These are phyloP conservation scores for Gymnopus androsaceus DNA, from an alignment of 1,284 basidiomycete species.

Conservation along the genomic window DNA sequence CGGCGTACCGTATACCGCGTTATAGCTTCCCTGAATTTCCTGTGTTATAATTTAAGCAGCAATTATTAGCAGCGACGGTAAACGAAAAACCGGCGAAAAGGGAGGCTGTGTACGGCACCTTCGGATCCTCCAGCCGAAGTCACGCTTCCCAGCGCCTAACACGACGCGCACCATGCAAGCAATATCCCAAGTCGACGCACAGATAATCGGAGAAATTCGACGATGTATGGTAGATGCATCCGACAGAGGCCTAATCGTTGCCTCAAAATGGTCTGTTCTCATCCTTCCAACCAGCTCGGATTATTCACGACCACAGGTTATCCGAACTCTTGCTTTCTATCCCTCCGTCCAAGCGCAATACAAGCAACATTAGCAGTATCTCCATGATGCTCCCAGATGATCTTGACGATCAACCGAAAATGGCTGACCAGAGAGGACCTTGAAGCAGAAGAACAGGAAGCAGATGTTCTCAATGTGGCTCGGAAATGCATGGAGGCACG, in stretches of 20 bases:
- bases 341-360: conserved; percentile 9
- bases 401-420: background rate
- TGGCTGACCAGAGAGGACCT: conserved; percentile 1
- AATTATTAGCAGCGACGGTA: too few species aligned
- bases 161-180: background rate
- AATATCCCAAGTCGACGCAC: conserved; percentile 9
- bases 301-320: conserved; percentile 8
- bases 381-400: background rate
- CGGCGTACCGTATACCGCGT: conserved; percentile 5
- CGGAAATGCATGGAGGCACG: conserved; percentile 16
- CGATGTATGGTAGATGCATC: conserved; percentile 7
- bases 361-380: background rate
- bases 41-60: background rate
- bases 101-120: too few species aligned
- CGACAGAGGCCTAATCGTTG: conserved; percentile 11
- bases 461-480: conserved; percentile 12
- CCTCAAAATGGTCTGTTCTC: conserved; percentile 13
- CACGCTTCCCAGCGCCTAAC: too few species aligned
- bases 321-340: conserved; percentile 15
- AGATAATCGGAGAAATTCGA: conserved; percentile 11
- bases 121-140: too few species aligned
- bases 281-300: background rate
- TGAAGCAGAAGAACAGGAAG: conserved; percentile 10
- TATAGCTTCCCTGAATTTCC: background rate
- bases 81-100: too few species aligned